phyloP scores from a whole-genome alignment of 1,284 basidiomycete genomes.

The Rhodotorula glutinis region DNA sequence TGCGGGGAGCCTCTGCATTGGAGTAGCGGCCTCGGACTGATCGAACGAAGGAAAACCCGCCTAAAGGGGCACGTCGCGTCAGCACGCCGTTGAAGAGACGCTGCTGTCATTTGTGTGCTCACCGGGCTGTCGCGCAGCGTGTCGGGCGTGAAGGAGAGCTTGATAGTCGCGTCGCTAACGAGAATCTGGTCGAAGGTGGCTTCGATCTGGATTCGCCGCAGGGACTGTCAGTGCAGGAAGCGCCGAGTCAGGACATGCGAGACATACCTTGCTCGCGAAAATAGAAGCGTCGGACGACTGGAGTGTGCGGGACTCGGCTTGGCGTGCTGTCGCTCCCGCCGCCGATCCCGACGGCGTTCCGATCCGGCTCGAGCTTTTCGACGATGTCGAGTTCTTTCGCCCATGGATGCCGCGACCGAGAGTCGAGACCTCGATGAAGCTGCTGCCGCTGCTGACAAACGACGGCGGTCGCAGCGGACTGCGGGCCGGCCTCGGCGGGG shows the following conservation, averaged over 20 bases:
- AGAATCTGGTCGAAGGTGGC: conserved; percentile 86
- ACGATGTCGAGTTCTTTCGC: neutral
- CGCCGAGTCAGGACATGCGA: neutral
- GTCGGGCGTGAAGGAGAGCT: conserved; percentile 90
- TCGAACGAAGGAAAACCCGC: no score
- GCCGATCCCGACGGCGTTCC: neutral
- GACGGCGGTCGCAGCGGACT: neutral
- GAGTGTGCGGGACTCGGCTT: neutral
- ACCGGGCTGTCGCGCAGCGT: conserved; percentile 86
- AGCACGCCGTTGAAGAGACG: no score
- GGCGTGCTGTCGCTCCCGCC: neutral
- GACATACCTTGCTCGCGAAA: neutral
- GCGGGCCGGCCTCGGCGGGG: neutral
- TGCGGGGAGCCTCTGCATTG: neutral
- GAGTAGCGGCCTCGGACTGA: no score
- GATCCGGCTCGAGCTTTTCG: neutral
- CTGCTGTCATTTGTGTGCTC: no score
- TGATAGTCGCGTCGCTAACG: conserved; percentile 81
- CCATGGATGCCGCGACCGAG: neutral
- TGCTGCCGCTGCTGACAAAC: neutral
- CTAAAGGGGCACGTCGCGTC: no score
- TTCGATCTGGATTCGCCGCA: conserved; percentile 49
- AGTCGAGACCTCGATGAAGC: neutral
- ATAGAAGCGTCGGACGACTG: neutral
- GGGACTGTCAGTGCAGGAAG: neutral